Conservation (phyloP, 257 asterid genomes). For the Paraleonurus japonicus region DNA sequence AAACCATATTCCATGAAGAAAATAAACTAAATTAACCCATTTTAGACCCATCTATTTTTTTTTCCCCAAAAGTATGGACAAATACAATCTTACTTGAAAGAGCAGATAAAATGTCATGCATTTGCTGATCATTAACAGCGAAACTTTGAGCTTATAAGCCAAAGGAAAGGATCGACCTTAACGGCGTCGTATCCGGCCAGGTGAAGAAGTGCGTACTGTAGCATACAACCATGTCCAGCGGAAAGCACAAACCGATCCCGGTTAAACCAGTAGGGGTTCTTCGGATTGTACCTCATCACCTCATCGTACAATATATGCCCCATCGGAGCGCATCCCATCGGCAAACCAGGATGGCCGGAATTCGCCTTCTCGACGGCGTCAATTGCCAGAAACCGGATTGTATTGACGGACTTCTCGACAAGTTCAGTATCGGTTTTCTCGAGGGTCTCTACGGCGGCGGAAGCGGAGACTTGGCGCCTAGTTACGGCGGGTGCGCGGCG, state of each 20-base stretch:
- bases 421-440: slow-evolving; percentile 62
- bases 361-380: slow-evolving; percentile 91
- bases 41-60: slow-evolving; percentile 7
- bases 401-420: slow-evolving; percentile 77
- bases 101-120: slow-evolving; percentile 3
- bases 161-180: slow-evolving; percentile 40
- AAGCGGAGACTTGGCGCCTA: slow-evolving; percentile 42
- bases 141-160: neutral
- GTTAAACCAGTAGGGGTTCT: slow-evolving; percentile 92
- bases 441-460: slow-evolving; percentile 69
- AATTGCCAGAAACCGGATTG: slow-evolving; percentile 75
- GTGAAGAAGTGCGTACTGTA: slow-evolving; percentile 90
- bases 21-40: neutral
- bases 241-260: slow-evolving; percentile 93
- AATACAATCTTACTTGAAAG: neutral
- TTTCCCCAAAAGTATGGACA: neutral
- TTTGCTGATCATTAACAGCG: slow-evolving; percentile 4
- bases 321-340: slow-evolving; percentile 96
- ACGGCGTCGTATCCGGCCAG: slow-evolving; percentile 83
- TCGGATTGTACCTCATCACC: slow-evolving; percentile 94
- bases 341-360: slow-evolving; percentile 91
- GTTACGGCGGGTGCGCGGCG: slow-evolving; percentile 34
- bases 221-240: slow-evolving; percentile 98
- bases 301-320: slow-evolving; percentile 92
- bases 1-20: neutral